phyloP scores from a whole-genome alignment of 2,329 filamentous ascomycete genomes.

The Xylariaceae sp. region DNA sequence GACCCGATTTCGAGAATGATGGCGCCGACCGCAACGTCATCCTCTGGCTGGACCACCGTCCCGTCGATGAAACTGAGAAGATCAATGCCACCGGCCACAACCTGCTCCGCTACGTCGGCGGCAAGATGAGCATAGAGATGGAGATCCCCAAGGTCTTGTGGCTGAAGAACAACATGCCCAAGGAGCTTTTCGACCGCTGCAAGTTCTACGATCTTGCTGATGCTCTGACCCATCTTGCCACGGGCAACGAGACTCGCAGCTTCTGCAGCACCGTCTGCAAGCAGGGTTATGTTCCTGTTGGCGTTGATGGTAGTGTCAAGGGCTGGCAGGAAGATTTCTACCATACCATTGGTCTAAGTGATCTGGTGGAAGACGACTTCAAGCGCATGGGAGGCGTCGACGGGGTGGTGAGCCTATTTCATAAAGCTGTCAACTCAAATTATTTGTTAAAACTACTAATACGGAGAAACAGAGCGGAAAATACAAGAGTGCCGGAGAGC shows the following conservation, averaged over 20 bases:
- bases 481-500: slow-evolving; percentile 87
- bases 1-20: slow-evolving; percentile 75
- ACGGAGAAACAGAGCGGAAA: slow-evolving; percentile 74
- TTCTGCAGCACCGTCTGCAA: slow-evolving; percentile 97
- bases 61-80: slow-evolving; percentile 82
- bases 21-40: slow-evolving; percentile 91
- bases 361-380: slow-evolving; percentile 81
- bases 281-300: slow-evolving; percentile 94
- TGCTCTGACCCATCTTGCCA: slow-evolving; percentile 89
- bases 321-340: slow-evolving; percentile 98
- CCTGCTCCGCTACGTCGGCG: slow-evolving; percentile 90
- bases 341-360: slow-evolving; percentile 76
- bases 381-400: slow-evolving; percentile 92
- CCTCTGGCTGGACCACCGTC: slow-evolving; percentile 94
- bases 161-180: slow-evolving; percentile 97
- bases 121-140: slow-evolving; percentile 99
- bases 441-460: slow-evolving; percentile 10
- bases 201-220: slow-evolving; percentile 97
- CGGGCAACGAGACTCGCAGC: slow-evolving; percentile 84
- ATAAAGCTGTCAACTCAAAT: slow-evolving; percentile 8
- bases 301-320: slow-evolving; percentile 93
- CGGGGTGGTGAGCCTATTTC: slow-evolving; percentile 73
- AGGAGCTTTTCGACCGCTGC: slow-evolving; percentile 83
- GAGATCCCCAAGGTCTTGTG: slow-evolving; percentile 97
- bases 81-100: slow-evolving; percentile 94